Conservation (phyloP, 225 moss, liverwort and hornwort species). For the Lunularia cruciata region DNA sequence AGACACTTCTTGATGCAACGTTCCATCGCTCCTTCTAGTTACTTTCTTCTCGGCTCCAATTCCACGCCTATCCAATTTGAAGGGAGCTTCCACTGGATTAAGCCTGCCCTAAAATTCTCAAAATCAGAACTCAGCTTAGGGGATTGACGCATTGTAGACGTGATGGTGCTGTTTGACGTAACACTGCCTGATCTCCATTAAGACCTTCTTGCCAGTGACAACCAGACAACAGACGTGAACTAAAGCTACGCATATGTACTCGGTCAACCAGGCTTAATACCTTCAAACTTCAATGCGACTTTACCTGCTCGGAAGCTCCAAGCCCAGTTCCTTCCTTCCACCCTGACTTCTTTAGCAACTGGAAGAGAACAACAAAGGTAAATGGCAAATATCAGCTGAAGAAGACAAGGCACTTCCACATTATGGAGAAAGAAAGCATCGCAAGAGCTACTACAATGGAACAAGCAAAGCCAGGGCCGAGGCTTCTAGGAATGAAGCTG, state of each 20-base stretch:
- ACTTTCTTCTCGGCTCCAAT: slow-evolving; percentile 70
- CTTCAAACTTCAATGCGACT: not conserved
- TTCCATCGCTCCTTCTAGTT: slow-evolving; percentile 27
- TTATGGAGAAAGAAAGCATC: not conserved
- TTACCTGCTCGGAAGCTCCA: slow-evolving; percentile 72
- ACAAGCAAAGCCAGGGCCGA: not conserved
- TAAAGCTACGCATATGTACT: not conserved
- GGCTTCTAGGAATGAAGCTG: not conserved
- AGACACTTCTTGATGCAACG: slow-evolving; percentile 4
- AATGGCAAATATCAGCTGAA: not conserved
- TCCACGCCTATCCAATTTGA: slow-evolving; percentile 79
- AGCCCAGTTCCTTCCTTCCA: slow-evolving; percentile 97
- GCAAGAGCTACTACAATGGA: no score
- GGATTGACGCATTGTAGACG: no score
- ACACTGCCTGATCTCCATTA: no score
- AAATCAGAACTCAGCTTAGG: slow-evolving; percentile 19
- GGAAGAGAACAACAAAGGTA: slow-evolving; percentile 1
- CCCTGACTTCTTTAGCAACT: slow-evolving; percentile 80
- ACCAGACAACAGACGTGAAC: no score
- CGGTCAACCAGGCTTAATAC: not conserved
- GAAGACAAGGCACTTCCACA: not conserved
- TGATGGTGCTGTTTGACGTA: no score
- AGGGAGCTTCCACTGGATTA: slow-evolving; percentile 60
- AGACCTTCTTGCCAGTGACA: no score
- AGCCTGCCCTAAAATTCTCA: slow-evolving; percentile 65